Percentiles rank a stretch among this genome's conserved stretches.
phyloP scores from a whole-genome alignment of 2,329 filamentous ascomycete species.

The Penicillium sclerotiorum region DNA sequence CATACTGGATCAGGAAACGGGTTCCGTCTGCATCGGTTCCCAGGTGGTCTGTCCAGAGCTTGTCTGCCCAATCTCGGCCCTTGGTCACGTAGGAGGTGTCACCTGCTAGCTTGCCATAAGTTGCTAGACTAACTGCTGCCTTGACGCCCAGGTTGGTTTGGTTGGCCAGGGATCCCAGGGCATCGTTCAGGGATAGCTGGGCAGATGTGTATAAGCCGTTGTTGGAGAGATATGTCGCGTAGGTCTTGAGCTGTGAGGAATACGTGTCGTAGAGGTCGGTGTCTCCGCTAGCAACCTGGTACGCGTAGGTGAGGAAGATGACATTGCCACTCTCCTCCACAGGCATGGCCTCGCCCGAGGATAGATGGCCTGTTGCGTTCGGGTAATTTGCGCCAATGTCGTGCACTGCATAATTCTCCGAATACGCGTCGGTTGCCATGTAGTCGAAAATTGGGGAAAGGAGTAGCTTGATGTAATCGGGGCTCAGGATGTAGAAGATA shows the following conservation, averaged over 20 bases:
- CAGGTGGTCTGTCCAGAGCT: conserved; percentile 33
- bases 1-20: conserved; percentile 40
- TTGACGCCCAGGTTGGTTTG: conserved; percentile 49
- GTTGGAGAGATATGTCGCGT: conserved; percentile 40
- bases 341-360: conserved; percentile 39
- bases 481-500: conserved; percentile 43
- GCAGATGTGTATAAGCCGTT: conserved; percentile 37
- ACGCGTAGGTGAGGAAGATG: conserved; percentile 38
- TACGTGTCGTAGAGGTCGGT: conserved; percentile 35
- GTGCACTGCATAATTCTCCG: conserved; percentile 37
- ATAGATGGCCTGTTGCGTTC: conserved; percentile 40
- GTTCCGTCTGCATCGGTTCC: conserved; percentile 35
- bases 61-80: conserved; percentile 35
- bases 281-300: conserved; percentile 38
- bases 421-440: conserved; percentile 36
- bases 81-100: conserved; percentile 36
- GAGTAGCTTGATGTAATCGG: conserved; percentile 43
- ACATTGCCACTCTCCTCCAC: conserved; percentile 44
- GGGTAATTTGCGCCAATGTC: conserved; percentile 41
- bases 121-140: conserved; percentile 43
- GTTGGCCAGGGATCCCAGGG: conserved; percentile 39
- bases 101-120: conserved; percentile 28
- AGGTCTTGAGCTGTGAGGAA: conserved; percentile 33
- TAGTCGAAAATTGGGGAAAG: conserved; percentile 46
- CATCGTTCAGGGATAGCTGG: conserved; percentile 45